Conservation (phyloP, 2,329 filamentous ascomycete genomes). For the Colletotrichum truncatum region DNA sequence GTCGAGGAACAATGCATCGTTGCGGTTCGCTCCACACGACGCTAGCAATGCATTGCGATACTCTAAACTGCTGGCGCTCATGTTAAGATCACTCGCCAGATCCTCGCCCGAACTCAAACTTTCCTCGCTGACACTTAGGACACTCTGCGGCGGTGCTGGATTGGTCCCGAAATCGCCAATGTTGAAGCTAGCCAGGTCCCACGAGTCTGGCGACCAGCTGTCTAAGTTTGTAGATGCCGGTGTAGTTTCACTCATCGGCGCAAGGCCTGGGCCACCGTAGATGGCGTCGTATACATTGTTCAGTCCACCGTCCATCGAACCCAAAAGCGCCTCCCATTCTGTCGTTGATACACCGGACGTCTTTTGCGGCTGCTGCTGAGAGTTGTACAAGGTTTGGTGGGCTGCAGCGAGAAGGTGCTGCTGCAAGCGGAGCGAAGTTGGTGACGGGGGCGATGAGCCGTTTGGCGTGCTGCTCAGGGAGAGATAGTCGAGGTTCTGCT, state of each 20-base stretch:
- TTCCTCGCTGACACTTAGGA: slow-evolving; percentile 66
- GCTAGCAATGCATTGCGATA: slow-evolving; percentile 41
- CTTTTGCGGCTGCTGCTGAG: slow-evolving; percentile 48
- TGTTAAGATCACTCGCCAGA: slow-evolving; percentile 36
- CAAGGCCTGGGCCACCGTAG: slow-evolving; percentile 70
- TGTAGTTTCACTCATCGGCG: slow-evolving; percentile 52
- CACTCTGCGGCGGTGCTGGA: slow-evolving; percentile 58
- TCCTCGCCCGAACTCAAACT: slow-evolving; percentile 67
- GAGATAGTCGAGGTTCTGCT: slow-evolving; percentile 68
- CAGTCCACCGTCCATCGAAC: slow-evolving; percentile 80
- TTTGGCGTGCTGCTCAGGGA: slow-evolving; percentile 57
- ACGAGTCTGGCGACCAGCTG: slow-evolving; percentile 66
- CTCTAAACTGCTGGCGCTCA: slow-evolving; percentile 46
- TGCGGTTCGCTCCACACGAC: slow-evolving; percentile 24
- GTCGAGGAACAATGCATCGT: slow-evolving; percentile 44
- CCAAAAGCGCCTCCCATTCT: slow-evolving; percentile 86
- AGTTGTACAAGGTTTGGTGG: slow-evolving; percentile 43
- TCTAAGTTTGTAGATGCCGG: slow-evolving; percentile 48
- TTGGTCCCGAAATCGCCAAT: slow-evolving; percentile 57
- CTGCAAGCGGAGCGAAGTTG: slow-evolving; percentile 52
- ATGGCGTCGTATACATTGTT: slow-evolving; percentile 88
- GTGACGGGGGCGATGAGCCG: slow-evolving; percentile 60
- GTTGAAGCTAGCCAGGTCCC: slow-evolving; percentile 62
- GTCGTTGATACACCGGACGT: slow-evolving; percentile 63
- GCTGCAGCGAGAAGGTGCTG: slow-evolving; percentile 31